Conservation (phyloP, 2,329 filamentous ascomycete genomes). For the Aspergillus persii region DNA sequence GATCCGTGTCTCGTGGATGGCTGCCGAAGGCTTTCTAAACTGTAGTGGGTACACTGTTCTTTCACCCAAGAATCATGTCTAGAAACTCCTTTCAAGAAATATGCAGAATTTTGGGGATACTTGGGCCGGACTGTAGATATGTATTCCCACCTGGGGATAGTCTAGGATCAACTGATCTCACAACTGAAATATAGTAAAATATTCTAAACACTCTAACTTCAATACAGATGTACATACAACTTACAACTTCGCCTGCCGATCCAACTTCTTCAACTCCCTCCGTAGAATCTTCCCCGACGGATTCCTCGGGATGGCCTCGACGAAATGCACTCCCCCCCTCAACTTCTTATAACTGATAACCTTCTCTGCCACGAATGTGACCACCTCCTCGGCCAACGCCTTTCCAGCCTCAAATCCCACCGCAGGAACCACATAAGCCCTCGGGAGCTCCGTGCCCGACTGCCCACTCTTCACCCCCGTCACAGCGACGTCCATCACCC, state of each 20-base stretch:
- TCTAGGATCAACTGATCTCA: no score
- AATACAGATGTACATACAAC: neutral
- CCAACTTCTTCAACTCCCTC: constrained; percentile 22
- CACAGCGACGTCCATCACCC: constrained; percentile 55
- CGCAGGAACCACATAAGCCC: constrained; percentile 56
- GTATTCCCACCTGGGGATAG: no score
- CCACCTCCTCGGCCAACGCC: constrained; percentile 28
- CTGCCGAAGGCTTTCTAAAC: no score
- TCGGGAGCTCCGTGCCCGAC: constrained; percentile 61
- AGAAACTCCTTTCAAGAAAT: no score
- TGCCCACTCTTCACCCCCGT: constrained; percentile 54
- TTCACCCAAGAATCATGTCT: no score
- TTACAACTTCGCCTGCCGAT: constrained; percentile 5
- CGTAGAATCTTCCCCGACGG: constrained; percentile 33
- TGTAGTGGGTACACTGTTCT: no score
- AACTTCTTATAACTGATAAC: constrained; percentile 34
- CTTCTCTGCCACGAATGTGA: constrained; percentile 22
- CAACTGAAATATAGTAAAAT: neutral
- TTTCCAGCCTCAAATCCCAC: constrained; percentile 15
- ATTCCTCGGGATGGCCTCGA: constrained; percentile 33
- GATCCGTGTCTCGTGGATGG: no score
- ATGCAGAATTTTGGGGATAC: no score
- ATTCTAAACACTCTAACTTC: neutral
- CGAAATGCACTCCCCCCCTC: constrained; percentile 31
- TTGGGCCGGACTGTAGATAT: no score